Evolutionary conservation across 1,284 basidiomycete genomes (phyloP), one percentile per base, ranked within the genome.

Genomic region (Pterula multifida): DNA sequence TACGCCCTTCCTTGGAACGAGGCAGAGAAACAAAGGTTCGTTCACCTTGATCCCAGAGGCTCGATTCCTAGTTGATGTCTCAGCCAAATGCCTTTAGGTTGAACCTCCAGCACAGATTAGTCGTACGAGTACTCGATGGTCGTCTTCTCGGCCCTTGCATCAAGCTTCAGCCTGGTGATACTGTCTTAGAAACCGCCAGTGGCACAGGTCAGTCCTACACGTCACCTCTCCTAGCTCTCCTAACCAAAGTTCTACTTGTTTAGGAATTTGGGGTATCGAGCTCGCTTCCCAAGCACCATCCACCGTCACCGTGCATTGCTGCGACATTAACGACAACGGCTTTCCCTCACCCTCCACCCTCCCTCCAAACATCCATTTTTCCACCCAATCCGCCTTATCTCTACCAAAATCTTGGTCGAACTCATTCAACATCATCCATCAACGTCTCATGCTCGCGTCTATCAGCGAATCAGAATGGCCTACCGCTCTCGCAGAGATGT

Each of bases 391-490:
- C 3, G 53, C 58, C 28, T 55, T 54, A 1, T 25, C 51, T 6
- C 55, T 64, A 1, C 62, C 62, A 6, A 13, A 26, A 1, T 57
- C 56, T 1, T 63, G 60, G 62, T 49, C 39, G 12, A 48, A 55
- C 55, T 53, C 36, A 3, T 63, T 63, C 53, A 51, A 52, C 19
- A 54, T 65, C 19, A 54, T 62, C 25, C 56, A 63, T 53, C 62
- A 63, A 48, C 57, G 62, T 3, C 58, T 63, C 39, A 56, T 65
- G 24, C 50, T 60, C 2, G 54, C 56, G 12, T 61, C 57, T 35
- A 60, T 51, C 47, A 49, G 48, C 28, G 13, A 17, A 3, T 50
- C 36, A 0, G 51, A 60, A 39, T 65, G 63, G 63, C 44, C 49
- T 1, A 3, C 9, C 0, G 57, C 56, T 6, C 36, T 63, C 13